These are phyloP conservation scores for Cyclocybe cylindracea DNA, from an alignment of 768 basidiomycete species.

Conservation along the genomic window DNA sequence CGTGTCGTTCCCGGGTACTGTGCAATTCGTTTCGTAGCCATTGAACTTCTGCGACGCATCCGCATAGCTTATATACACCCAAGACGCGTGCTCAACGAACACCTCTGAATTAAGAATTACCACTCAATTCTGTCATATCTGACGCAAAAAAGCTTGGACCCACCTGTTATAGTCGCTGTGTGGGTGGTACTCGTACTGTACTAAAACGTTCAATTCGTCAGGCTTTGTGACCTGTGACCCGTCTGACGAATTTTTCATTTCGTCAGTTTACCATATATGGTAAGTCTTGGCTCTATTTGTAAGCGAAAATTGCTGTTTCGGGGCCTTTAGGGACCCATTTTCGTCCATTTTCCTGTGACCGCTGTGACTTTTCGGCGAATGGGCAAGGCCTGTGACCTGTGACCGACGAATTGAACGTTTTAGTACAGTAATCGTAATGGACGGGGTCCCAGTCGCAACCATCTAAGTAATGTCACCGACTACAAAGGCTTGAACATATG, in stretches of 20 bases:
- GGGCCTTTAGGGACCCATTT: no score
- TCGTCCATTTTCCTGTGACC: no score
- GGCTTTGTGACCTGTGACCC: no score
- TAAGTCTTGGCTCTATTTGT: no score
- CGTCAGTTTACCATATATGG: no score
- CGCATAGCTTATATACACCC: not conserved
- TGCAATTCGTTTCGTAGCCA: not conserved
- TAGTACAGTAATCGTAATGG: not conserved
- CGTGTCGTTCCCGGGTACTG: not conserved
- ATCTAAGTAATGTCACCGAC: not conserved
- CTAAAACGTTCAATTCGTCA: no score
- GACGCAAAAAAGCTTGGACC: not conserved
- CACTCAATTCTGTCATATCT: not conserved
- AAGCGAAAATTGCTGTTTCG: no score
- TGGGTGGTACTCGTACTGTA: not conserved
- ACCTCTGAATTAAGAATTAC: not conserved
- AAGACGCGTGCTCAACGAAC: not conserved
- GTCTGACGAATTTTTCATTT: no score
- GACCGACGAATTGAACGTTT: no score
- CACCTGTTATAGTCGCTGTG: not conserved
- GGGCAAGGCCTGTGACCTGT: no score
- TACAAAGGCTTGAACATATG: not conserved
- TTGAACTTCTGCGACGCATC: not conserved
- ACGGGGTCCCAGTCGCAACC: not conserved
- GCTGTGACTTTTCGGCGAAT: no score